Evolutionary conservation across 495 filamentous ascomycete species (phyloP).

Genomic region (Peziza echinospora): DNA sequence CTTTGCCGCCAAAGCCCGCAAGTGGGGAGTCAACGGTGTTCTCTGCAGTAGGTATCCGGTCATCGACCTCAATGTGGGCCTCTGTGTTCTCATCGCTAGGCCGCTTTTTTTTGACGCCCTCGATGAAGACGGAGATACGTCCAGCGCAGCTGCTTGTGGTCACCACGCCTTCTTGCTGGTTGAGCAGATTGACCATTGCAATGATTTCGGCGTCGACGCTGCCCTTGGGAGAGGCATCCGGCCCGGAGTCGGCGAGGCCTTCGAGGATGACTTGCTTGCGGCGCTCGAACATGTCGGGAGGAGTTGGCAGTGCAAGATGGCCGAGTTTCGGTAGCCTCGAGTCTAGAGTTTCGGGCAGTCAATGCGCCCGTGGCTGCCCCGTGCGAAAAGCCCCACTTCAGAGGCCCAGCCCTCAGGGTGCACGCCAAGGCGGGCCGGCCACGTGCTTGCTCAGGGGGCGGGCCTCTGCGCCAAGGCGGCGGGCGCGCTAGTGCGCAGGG

Average conservation of each 20-base stretch:
- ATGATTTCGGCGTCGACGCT: constrained; percentile 55
- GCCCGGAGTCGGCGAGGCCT: constrained; percentile 6
- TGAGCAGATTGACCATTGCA: constrained; percentile 54
- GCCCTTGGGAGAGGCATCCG: constrained; percentile 51
- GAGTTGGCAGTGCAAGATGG: no score
- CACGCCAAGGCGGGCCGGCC: no score
- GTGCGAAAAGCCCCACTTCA: no score
- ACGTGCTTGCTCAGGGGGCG: no score
- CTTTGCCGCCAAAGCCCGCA: constrained; percentile 52
- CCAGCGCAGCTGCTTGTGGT: constrained; percentile 87
- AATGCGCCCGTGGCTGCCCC: no score
- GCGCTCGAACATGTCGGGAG: background rate
- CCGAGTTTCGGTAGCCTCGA: no score
- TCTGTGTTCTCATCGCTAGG: constrained; percentile 4
- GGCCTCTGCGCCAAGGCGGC: background rate
- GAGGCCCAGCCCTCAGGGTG: no score
- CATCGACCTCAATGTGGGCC: background rate
- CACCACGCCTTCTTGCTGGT: constrained; percentile 43
- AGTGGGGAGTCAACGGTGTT: constrained; percentile 15
- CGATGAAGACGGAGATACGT: constrained; percentile 62
- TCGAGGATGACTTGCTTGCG: background rate
- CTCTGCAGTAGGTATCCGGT: background rate
- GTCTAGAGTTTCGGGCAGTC: no score
- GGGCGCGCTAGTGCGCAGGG: background rate
- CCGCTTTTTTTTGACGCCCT: constrained; percentile 36